phyloP scores from a whole-genome alignment of 225 moss, liverwort and hornwort genomes.

The Antitrichia curtipendula region DNA sequence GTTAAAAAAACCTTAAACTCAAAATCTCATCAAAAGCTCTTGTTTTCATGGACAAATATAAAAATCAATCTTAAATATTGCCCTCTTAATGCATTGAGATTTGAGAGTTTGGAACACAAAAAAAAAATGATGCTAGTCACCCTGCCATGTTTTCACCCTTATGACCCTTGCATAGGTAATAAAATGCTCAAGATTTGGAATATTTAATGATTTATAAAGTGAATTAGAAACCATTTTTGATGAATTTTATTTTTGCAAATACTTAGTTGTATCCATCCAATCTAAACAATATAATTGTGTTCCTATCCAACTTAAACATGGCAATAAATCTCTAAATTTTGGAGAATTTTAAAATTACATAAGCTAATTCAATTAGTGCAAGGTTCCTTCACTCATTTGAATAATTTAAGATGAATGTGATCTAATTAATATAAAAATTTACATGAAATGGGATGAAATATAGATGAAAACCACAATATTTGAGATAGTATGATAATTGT shows the following conservation, averaged over 20 bases:
- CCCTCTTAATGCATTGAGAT: background rate
- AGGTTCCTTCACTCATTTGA: background rate
- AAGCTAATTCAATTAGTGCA: background rate
- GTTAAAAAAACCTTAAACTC: background rate
- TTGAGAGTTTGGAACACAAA: too few relatives aligned
- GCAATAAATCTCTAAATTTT: background rate
- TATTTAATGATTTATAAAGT: background rate
- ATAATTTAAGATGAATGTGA: background rate
- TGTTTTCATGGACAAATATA: too few relatives aligned
- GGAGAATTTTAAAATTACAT: background rate
- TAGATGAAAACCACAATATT: background rate
- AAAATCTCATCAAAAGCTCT: background rate
- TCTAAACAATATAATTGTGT: too few relatives aligned
- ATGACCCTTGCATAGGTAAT: background rate
- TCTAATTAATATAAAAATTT: too few relatives aligned
- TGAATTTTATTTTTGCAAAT: background rate
- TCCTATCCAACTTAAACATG: background rate
- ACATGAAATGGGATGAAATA: background rate
- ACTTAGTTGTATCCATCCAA: too few relatives aligned
- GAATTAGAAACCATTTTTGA: background rate
- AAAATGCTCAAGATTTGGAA: background rate
- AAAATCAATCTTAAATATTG: background rate
- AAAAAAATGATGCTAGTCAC: too few relatives aligned
- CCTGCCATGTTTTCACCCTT: rapidly evolving
- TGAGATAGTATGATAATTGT: background rate